Evolutionary conservation across 371 early-diverging fungal species (phyloP), one percentile per base, ranked within the genome.

Genomic region (Mucor mucedo): DNA sequence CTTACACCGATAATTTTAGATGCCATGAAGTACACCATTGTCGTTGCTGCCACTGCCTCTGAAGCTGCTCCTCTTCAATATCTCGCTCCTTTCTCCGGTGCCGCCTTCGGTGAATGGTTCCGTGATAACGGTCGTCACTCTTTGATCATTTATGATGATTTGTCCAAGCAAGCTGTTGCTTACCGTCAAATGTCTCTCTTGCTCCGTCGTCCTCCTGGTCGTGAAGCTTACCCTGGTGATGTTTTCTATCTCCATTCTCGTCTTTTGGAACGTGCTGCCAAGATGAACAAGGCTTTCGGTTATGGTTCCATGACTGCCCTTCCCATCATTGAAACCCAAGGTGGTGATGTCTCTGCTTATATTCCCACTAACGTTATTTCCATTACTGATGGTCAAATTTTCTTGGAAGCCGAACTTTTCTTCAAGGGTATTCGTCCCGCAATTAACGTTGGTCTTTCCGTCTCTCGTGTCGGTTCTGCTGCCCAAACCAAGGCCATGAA

Each of bases 291-390:
- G 86, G 78, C 82, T 76, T 89, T 91, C 78, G 95, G 95, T 68
- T 90, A 88, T 68, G 96, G 96, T 80, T 95, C 96, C 76, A 85
- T 96, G 87, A 96, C 97, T 56, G 97, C 97, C 55, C 90, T 97
- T 65, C 97, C 97, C 79, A 91, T 97, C 77, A 96, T 97, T 85
- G 97, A 97, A 83, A 97, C 97, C 74, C 95, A 96, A 87, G 97
- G 97, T 86, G 97, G 97, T 83, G 97, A 95, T 90, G 97, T 97
- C 77, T 95, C 96, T 69, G 97, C 97, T 50, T 97, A 97, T 87
- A 97, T 97, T 86, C 97, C 97, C 65, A 97, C 97, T 80, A 97
- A 97, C 88, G 96, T 97, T 75, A 97, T 97, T 93, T 95, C 95
- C 84, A 97, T 97, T 75, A 97, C 97, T 66, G 97, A 97, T 84